phyloP scores from a whole-genome alignment of 371 early-diverging fungal genomes.

The Mortierella sp. region DNA sequence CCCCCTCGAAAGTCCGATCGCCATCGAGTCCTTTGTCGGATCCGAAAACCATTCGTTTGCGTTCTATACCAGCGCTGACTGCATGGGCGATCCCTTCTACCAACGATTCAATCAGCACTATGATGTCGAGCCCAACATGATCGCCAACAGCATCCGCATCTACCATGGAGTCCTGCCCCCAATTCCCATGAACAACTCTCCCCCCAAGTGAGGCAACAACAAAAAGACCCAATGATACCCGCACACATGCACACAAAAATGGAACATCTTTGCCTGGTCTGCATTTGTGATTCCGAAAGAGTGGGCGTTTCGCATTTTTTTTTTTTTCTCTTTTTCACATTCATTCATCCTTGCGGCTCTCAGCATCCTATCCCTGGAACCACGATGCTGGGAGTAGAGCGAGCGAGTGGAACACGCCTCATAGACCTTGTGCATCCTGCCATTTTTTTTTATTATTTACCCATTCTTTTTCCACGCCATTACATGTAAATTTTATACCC shows the following conservation, averaged over 20 bases:
- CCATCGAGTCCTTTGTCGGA: conserved; percentile 40
- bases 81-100: conserved; percentile 15
- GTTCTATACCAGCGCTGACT: conserved; percentile 11
- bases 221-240: neutral
- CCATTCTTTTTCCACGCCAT: neutral
- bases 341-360: neutral
- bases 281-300: conserved; percentile 1
- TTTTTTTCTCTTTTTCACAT: neutral
- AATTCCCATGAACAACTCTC: neutral
- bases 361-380: neutral
- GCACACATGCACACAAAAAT: too few relatives aligned
- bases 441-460: neutral
- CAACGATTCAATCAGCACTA: conserved; percentile 26
- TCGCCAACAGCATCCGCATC: conserved; percentile 30
- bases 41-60: conserved; percentile 36
- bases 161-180: conserved; percentile 29
- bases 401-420: conserved; percentile 3
- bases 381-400: neutral
- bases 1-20: conserved; percentile 17
- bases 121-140: conserved; percentile 27
- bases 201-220: neutral
- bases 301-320: neutral
- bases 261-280: neutral
- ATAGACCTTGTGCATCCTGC: neutral
- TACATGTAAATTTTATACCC: neutral